Base-by-base conservation (phyloP, 306 rosid genomes). In the Inga laurina region DNA sequence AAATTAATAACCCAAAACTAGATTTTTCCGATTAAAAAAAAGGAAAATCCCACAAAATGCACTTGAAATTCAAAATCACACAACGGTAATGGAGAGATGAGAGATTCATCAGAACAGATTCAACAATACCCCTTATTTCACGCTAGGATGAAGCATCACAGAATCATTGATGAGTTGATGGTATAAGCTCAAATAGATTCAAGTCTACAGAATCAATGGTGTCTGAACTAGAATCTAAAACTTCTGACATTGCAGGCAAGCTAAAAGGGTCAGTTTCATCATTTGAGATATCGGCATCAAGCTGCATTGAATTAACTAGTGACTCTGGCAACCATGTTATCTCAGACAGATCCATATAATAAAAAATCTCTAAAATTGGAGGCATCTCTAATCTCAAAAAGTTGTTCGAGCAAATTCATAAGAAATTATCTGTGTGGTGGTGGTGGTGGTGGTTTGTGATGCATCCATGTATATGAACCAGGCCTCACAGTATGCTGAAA, bases 401-500 rank as follows among this genome's bases (percentile, higher is more conserved):
- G 43, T 70, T 43, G 54, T 27, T 21, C 21, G 10, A 70, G 16
- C 34, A 83, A 35, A 68, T 49, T 83, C 15, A 14, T 32, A 62
- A 77, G 46, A 81, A 43, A 77, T 41, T 48, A 54, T 61, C 84
- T 80, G 15, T 44, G 82, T 11, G 45, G 79, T 24, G 45, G 79
- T 24, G 84, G 90, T 34, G n/a, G n/a, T 27, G 85, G 91, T 24
- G 89, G 91, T 77, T 74, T 83, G 56, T 48, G 16, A 49, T 88
- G 85, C 48, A 61, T 75, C 85, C 87, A 80, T 68, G 84, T 62
- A 77, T 85, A 88, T 2, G 91, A 88, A 35, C 87, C 91, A 43
- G 82, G 87, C 82, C 81, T 88, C 82, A 83, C 89, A 24, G 80
- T 83, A 52, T 88, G 91, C 91, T 88, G 89, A 70, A 81, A 85